A percentile compares a stretch with the other conserved stretches of the same genome.
Evolutionary conservation across 208 protist species (phyloP).

Genomic region (Leishmania turanica): DNA sequence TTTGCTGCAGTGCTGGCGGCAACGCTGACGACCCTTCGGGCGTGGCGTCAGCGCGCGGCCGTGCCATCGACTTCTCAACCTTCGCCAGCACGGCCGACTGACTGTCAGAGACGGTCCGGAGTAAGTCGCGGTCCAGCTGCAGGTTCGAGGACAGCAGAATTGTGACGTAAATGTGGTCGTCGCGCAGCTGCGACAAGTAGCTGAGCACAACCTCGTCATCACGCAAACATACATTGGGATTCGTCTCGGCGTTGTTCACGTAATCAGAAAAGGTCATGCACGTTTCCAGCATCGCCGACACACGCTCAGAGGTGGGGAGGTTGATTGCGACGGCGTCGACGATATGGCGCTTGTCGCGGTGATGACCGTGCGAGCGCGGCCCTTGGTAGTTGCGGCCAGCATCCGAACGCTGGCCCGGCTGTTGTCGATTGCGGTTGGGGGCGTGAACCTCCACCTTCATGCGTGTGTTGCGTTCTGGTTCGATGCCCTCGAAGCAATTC

Average conservation of each 20-base stretch:
- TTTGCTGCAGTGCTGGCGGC: background rate
- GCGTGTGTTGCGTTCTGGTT: conserved; percentile 47
- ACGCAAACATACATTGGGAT: conserved; percentile 33
- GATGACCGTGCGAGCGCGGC: conserved; percentile 6
- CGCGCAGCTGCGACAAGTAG: conserved; percentile 50
- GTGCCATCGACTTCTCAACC: conserved; percentile 16
- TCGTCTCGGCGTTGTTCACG: conserved; percentile 54
- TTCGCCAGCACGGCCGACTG: conserved; percentile 54
- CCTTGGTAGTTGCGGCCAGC: background rate
- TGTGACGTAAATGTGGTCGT: conserved; percentile 63
- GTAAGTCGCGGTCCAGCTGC: conserved; percentile 52
- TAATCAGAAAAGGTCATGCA: conserved; percentile 84
- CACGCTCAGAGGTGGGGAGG: conserved; percentile 54
- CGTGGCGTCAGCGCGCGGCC: background rate
- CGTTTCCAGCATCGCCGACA: conserved; percentile 78
- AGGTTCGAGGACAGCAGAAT: conserved; percentile 71
- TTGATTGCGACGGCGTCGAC: conserved; percentile 72
- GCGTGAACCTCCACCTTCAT: conserved; percentile 20
- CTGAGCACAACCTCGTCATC: conserved; percentile 66
- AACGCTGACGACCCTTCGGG: background rate
- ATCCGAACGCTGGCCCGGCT: background rate
- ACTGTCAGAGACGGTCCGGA: conserved; percentile 58
- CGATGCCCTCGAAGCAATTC: conserved; percentile 73
- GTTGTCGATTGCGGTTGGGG: background rate
- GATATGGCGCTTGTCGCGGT: conserved; percentile 21